Conservation (phyloP, 1,139 yeast genomes). For the Casaregolazyma suthepensis region DNA sequence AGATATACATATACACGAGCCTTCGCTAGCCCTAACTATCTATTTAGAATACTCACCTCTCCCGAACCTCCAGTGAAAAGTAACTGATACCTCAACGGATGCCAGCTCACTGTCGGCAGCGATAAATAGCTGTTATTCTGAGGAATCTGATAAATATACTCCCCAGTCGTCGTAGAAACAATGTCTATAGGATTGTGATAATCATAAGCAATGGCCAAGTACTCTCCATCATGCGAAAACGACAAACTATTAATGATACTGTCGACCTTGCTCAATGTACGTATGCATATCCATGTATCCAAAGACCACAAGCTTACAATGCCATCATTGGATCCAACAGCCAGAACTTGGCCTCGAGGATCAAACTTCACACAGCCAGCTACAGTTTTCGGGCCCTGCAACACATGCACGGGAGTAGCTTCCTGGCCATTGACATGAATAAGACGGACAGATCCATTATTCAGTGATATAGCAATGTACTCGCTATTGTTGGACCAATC, state of each 20-base stretch:
- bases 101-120: slow-evolving; percentile 28
- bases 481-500: slow-evolving; percentile 30
- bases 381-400: slow-evolving; percentile 50
- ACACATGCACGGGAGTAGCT: slow-evolving; percentile 17
- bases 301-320: slow-evolving; percentile 58
- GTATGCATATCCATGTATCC: slow-evolving; percentile 40
- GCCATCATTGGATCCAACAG: slow-evolving; percentile 67
- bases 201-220: slow-evolving; percentile 31
- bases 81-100: slow-evolving; percentile 28
- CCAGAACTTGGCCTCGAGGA: slow-evolving; percentile 50
- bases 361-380: slow-evolving; percentile 49
- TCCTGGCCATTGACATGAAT: slow-evolving; percentile 13
- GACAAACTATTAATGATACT: slow-evolving; percentile 28
- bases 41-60: slow-evolving; percentile 14
- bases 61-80: slow-evolving; percentile 29
- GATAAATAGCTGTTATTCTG: slow-evolving; percentile 8
- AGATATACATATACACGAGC: no score
- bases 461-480: slow-evolving; percentile 30
- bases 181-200: slow-evolving; percentile 27
- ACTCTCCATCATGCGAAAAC: slow-evolving; percentile 33
- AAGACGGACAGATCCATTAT: slow-evolving; percentile 33
- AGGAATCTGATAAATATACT: slow-evolving; percentile 21
- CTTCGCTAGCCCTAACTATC: no score
- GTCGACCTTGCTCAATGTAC: slow-evolving; percentile 44
- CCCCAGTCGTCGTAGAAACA: slow-evolving; percentile 21